Base-by-base conservation (phyloP, 371 early-diverging fungal genomes). In the Conidiobolus coronatus region DNA sequence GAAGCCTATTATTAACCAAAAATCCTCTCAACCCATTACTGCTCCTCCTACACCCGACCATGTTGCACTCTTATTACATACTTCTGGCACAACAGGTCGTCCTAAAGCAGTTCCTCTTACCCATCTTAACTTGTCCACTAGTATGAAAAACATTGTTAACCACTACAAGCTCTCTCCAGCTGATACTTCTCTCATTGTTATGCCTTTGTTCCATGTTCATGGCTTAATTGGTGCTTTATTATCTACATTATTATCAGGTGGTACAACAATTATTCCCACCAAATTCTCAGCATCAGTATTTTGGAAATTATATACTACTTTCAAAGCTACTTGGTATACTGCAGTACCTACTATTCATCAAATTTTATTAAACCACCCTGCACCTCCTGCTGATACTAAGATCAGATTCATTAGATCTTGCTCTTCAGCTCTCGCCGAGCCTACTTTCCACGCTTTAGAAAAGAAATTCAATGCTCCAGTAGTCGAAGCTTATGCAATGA, bases 191-290 rank as follows among this genome's bases (percentile, higher is more conserved):
- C 63, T 75, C 46, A 48, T 86, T 23, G 86, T 86, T 11, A 87
- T 87, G 88, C 88, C 90, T 3, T 65, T 89, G n/a, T 85, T 86
- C 66, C 90, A 89, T 53, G 86, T 86, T 0, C 87, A 88, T 51
- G 90, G 90, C 7, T 61, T 89, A 19, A 65, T 87, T 29, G 83
- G 86, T 49, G 79, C 75, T 11, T 55, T 79, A 36, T 61, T 87
- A 19, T 66, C 86, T 11, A 73, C 86, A 1, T 63, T 89, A 12
- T 60, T 62, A 12, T 70, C 82, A 4, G 86, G 86, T 21, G 86
- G 85, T 17, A 58, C 73, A 3, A 77, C 68, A n/a, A 73, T 82
- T 34, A 64, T 86, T 49, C 87, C 86, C n/a, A 62, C 67, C 38
- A 75, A 67, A 46, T 87, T 86, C 58, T 76, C 78, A 12, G 83